Conservation (phyloP, 352 stramenopile species). For the Phytophthora aleatoria region DNA sequence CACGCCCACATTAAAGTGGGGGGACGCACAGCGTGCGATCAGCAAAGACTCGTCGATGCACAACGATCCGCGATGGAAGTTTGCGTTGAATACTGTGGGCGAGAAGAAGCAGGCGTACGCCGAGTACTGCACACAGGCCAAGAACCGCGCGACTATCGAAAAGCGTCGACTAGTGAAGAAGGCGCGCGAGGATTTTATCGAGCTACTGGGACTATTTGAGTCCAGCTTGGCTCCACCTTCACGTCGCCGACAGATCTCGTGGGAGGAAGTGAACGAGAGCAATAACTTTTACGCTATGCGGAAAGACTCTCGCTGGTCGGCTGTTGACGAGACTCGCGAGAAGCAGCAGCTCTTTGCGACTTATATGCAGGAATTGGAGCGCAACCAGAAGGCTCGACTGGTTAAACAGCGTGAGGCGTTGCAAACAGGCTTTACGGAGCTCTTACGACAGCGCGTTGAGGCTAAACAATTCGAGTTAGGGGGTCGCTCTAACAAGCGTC, state of each 20-base stretch:
- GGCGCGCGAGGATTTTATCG: slow-evolving; percentile 74
- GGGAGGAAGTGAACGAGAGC: slow-evolving; percentile 56
- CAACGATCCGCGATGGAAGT: slow-evolving; percentile 70
- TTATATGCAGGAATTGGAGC: slow-evolving; percentile 68
- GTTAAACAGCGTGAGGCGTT: slow-evolving; percentile 49
- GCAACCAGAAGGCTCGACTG: slow-evolving; percentile 53
- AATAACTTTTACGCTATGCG: slow-evolving; percentile 61
- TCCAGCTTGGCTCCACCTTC: slow-evolving; percentile 36
- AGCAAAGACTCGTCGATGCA: slow-evolving; percentile 55
- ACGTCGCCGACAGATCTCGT: slow-evolving; percentile 31
- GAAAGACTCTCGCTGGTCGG: slow-evolving; percentile 68
- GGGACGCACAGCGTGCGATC: slow-evolving; percentile 67
- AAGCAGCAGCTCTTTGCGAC: slow-evolving; percentile 71
- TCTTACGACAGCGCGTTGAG: slow-evolving; percentile 45
- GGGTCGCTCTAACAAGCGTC: slow-evolving; percentile 28
- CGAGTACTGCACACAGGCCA: slow-evolving; percentile 78
- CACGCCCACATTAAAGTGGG: slow-evolving; percentile 74
- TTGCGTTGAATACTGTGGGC: slow-evolving; percentile 62
- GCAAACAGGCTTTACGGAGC: slow-evolving; percentile 45
- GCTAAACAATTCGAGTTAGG: slow-evolving; percentile 33
- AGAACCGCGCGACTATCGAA: slow-evolving; percentile 75
- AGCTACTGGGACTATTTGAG: slow-evolving; percentile 65
- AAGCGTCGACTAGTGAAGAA: slow-evolving; percentile 73
- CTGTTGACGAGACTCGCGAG: slow-evolving; percentile 65
- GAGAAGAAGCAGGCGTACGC: slow-evolving; percentile 88